Percentiles rank a stretch among this genome's conserved stretches.
These are phyloP conservation scores for Xylariaceae sp. DNA, from an alignment of 2,329 filamentous ascomycete species.

Conservation along the genomic window DNA sequence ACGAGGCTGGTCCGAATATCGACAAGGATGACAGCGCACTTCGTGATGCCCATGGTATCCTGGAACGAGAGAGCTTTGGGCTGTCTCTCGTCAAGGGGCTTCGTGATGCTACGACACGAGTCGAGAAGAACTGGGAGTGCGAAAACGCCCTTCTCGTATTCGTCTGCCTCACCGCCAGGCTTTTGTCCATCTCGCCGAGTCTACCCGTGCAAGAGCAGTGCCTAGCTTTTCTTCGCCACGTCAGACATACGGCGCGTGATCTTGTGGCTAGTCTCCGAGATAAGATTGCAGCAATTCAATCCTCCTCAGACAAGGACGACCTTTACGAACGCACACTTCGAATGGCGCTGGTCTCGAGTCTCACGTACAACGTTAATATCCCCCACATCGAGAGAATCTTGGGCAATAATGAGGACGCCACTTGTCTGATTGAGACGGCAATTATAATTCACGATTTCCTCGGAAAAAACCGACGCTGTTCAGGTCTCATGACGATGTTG, in stretches of 20 bases:
- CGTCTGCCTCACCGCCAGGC: neutral
- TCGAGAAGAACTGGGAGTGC: constrained; percentile 4
- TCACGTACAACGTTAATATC: neutral
- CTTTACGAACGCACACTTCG: neutral
- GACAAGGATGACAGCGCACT: neutral
- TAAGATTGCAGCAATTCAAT: neutral
- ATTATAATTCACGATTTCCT: neutral
- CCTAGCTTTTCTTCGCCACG: constrained; percentile 1
- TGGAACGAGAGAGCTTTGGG: neutral
- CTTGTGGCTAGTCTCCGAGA: neutral
- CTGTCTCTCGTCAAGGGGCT: neutral
- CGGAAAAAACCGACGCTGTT: neutral
- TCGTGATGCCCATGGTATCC: constrained; percentile 1
- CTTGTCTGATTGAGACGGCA: neutral
- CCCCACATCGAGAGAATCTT: neutral
- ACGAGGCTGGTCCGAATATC: constrained; percentile 2
- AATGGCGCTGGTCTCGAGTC: neutral
- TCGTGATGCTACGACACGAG: neutral
- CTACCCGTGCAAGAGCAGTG: neutral
- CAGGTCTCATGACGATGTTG: neutral
- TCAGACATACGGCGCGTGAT: neutral
- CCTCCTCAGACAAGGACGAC: neutral
- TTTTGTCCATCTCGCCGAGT: constrained; percentile 1
- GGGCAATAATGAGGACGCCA: neutral
- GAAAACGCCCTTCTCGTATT: constrained; percentile 1